Evolutionary conservation across 2,329 filamentous ascomycete genomes (phyloP).

Genomic region (Colletotrichum sp.): DNA sequence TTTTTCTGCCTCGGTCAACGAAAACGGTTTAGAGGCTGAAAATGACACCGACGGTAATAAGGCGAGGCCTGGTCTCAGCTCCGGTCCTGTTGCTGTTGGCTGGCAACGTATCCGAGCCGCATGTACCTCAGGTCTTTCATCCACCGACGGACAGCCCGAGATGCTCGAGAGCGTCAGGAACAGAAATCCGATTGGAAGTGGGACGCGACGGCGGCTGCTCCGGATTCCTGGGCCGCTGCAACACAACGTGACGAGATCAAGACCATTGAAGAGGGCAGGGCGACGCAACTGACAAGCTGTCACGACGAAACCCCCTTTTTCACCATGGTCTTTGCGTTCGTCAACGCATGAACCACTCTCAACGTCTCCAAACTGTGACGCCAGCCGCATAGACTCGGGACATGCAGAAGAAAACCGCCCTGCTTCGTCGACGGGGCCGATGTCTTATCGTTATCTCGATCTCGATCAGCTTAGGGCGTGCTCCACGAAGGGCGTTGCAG

Average conservation of each 20-base stretch:
- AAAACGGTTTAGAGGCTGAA: not conserved
- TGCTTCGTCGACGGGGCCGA: not conserved
- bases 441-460: slow-evolving; percentile 17
- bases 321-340: not conserved
- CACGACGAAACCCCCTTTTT: not conserved
- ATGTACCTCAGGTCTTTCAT: not conserved
- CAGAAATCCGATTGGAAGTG: not conserved
- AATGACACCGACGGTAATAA: not conserved
- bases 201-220: slow-evolving; percentile 2
- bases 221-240: not conserved
- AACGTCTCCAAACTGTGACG: not conserved
- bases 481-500: not conserved
- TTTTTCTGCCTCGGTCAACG: not conserved
- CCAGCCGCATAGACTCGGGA: not conserved
- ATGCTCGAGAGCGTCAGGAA: not conserved
- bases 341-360: not conserved
- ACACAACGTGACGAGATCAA: not conserved
- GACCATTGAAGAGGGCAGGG: not conserved
- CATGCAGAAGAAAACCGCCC: not conserved
- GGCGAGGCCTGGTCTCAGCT: not conserved
- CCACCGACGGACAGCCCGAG: slow-evolving; percentile 6
- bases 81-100: not conserved
- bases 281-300: not conserved
- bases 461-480: not conserved
- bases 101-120: too few species aligned